Base-by-base conservation (phyloP, 2,329 filamentous ascomycete genomes). In the Fusarium solani-melongenae region DNA sequence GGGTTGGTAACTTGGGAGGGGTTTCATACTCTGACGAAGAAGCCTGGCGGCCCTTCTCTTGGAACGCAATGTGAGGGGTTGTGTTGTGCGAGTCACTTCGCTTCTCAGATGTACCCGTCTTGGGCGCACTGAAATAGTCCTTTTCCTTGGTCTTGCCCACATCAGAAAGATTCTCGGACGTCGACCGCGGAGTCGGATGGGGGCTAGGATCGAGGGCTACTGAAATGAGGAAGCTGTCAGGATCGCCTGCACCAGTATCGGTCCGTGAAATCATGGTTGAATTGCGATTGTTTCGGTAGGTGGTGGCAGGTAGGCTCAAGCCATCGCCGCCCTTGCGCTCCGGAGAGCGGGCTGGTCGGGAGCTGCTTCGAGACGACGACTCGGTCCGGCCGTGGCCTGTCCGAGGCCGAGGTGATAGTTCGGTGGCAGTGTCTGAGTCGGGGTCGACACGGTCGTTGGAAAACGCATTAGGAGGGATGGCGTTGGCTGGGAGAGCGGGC, bases 21-120 rank as follows among this genome's bases (percentile, higher is more conserved):
- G 87, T 84, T 39, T 88, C 88, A 33, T 90, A 86, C 27, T 90
- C 76, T 24, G 76, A 83, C 12, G 91, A 89, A 1, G 91, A 91
- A 20, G 78, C 34, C 55, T 82, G 79, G 3, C 93, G 89, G 2
- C 90, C 90, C 82, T 95, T 96, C 78, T 97, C 94, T 81, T 97
- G 94, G 80, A 95, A 97, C 24, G 94, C 93, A 77, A 97, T 97
- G 78, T 98, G 95, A n/a, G 95, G 94, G 17, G 94, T 95, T 3
- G 91, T 89, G 67, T 84, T 81, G 64, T 86, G 84, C 2, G 87
- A 88, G 49, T 88, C 88, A 17, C 78, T 79, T 56, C 85, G 86
- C 74, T 83, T 87, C 60, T 89, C 86, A 4, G 82, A 73, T 17
- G 83, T 74, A 3, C 81, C 75, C n/a, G 82, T 79, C 79, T 86